Percentiles rank a stretch among this genome's conserved stretches.
Evolutionary conservation across 805 yeast genomes (phyloP).

Genomic region (Pichia manshurica): DNA sequence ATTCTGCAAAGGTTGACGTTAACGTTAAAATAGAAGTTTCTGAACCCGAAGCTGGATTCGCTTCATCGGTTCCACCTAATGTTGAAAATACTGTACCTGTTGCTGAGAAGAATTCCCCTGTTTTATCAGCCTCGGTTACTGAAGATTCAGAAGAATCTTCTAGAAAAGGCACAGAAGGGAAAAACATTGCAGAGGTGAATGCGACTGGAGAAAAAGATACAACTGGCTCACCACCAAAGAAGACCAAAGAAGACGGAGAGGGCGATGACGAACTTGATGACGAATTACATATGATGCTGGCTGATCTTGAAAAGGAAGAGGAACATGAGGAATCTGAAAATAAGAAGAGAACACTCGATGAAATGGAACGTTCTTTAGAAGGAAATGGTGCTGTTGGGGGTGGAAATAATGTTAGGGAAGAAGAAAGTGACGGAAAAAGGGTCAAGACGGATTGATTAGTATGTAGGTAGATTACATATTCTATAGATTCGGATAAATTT

Average conservation of each 20-base stretch:
- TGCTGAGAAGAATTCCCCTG: background rate
- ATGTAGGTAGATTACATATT: background rate
- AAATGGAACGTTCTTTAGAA: background rate
- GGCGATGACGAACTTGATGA: slow-evolving; percentile 3
- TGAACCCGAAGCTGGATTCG: background rate
- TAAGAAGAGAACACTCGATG: background rate
- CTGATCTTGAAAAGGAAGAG: slow-evolving; percentile 9
- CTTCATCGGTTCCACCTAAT: background rate
- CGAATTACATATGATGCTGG: slow-evolving; percentile 9
- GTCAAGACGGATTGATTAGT: background rate
- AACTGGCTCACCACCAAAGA: no score
- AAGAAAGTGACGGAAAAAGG: background rate
- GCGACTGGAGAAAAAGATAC: background rate
- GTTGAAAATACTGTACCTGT: background rate
- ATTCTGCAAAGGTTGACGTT: background rate
- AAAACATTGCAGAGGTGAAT: background rate
- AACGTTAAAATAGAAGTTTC: background rate
- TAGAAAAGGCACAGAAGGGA: slow-evolving; percentile 1
- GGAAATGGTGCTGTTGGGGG: background rate
- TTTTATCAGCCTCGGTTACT: background rate
- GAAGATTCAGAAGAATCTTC: background rate
- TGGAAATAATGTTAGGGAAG: background rate
- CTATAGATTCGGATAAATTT: background rate
- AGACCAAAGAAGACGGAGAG: background rate
- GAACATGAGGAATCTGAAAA: background rate